Conservation (phyloP, 192 early-diverging fungal species). For the Backusella luteola region DNA sequence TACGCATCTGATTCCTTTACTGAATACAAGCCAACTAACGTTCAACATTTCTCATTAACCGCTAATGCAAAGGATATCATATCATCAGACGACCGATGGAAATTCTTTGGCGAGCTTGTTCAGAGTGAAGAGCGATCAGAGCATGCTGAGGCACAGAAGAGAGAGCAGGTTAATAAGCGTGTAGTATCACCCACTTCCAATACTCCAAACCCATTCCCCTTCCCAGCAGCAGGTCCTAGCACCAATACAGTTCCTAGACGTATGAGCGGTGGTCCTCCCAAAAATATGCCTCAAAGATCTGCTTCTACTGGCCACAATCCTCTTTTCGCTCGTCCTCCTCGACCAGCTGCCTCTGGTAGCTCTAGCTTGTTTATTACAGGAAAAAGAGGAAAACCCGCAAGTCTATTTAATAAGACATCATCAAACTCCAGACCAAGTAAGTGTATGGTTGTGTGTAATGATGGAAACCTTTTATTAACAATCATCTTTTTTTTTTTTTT, state of each 20-base stretch:
- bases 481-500: not conserved
- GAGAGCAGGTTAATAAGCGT: not conserved
- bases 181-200: not conserved
- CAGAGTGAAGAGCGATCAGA: conserved; percentile 12
- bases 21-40: not conserved
- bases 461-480: not conserved
- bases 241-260: not conserved
- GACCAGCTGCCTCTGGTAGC: not conserved
- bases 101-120: conserved; percentile 9
- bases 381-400: not conserved
- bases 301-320: not conserved
- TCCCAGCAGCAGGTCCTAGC: not conserved
- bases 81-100: not conserved
- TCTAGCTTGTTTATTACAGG: not conserved
- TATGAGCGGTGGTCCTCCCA: not conserved
- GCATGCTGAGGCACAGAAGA: not conserved
- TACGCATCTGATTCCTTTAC: not conserved
- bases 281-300: not conserved
- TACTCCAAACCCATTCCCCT: not conserved
- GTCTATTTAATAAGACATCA: not conserved
- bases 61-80: not conserved
- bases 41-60: conserved; percentile 6
- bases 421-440: not conserved
- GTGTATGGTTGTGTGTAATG: not conserved
- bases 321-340: not conserved